These are phyloP conservation scores for Acacia crassicarpa DNA, from an alignment of 306 rosid genomes.

Conservation along the genomic window DNA sequence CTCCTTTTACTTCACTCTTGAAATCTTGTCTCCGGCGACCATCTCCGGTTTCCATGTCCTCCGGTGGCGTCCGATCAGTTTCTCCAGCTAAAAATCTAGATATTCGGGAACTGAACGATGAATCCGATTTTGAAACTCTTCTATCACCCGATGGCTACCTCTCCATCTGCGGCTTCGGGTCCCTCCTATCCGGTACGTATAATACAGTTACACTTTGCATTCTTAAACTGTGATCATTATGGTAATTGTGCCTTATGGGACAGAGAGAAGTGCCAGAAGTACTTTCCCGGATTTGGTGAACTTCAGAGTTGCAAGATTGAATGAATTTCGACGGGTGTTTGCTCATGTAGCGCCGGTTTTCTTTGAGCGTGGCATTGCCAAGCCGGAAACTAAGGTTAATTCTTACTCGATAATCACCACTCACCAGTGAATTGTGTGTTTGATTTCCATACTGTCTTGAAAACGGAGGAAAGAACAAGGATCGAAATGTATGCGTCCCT, in stretches of 20 bases:
- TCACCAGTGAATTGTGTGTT: background rate
- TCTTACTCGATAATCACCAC: background rate
- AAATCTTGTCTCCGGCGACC: conserved; percentile 31
- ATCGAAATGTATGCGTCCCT: background rate
- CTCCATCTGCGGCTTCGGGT: conserved; percentile 92
- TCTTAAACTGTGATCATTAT: conserved; percentile 9
- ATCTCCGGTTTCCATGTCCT: conserved; percentile 42
- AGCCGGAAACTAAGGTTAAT: conserved; percentile 79
- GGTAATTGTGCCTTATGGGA: background rate
- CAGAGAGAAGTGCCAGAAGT: conserved; percentile 89
- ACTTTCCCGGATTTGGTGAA: conserved; percentile 81
- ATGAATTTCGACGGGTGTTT: conserved; percentile 73
- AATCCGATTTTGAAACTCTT: conserved; percentile 59
- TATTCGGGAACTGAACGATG: conserved; percentile 51
- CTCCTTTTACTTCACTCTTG: conserved; percentile 22
- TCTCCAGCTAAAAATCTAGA: conserved; percentile 8
- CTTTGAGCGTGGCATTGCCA: conserved; percentile 96
- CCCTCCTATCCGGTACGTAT: conserved; percentile 66
- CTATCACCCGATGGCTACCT: conserved; percentile 54
- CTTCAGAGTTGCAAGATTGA: conserved; percentile 69
- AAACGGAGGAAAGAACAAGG: background rate
- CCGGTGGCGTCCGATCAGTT: conserved; percentile 21
- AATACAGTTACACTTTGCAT: background rate
- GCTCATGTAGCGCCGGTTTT: conserved; percentile 85
- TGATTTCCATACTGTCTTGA: background rate